These are phyloP conservation scores for Coemansia sp. DNA, from an alignment of 192 early-diverging fungal genomes.

Conservation along the genomic window DNA sequence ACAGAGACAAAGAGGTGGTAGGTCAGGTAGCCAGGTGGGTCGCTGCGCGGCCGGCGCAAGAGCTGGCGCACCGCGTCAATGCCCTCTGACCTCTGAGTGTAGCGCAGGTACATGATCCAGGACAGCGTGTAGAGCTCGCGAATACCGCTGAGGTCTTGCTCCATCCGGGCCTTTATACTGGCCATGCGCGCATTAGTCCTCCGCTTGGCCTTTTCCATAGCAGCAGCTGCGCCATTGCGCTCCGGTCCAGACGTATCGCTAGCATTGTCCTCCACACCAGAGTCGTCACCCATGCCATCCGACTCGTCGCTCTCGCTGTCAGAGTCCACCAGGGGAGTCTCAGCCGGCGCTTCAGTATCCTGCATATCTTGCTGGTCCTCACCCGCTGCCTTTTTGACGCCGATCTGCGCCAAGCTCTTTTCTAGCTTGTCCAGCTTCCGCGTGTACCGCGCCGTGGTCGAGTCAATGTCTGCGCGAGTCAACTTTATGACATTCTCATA, in stretches of 20 bases:
- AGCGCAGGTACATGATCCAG: slow-evolving; percentile 90
- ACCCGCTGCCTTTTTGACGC: neutral
- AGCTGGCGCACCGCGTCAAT: slow-evolving; percentile 70
- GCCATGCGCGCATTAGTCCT: slow-evolving; percentile 42
- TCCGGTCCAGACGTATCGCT: slow-evolving; percentile 30
- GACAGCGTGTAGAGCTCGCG: slow-evolving; percentile 63
- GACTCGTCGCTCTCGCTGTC: slow-evolving; percentile 50
- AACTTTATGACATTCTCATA: slow-evolving; percentile 53
- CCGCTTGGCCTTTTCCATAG: slow-evolving; percentile 34
- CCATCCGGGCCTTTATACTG: slow-evolving; percentile 44
- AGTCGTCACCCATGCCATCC: slow-evolving; percentile 21
- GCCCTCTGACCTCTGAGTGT: slow-evolving; percentile 74
- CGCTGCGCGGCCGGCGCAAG: slow-evolving; percentile 66
- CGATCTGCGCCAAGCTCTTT: slow-evolving; percentile 31
- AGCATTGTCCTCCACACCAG: slow-evolving; percentile 32
- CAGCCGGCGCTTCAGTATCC: neutral
- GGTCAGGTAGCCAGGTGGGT: slow-evolving; percentile 71
- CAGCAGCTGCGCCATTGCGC: neutral
- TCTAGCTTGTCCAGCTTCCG: slow-evolving; percentile 27
- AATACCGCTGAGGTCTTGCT: slow-evolving; percentile 26
- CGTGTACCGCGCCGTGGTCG: slow-evolving; percentile 16
- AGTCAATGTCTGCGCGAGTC: slow-evolving; percentile 23
- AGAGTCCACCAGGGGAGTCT: slow-evolving; percentile 11
- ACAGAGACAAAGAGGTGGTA: slow-evolving; percentile 88
- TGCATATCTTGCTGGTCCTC: slow-evolving; percentile 15